A percentile compares a stretch with the other conserved stretches of the same genome.
phyloP scores from a whole-genome alignment of 2,329 filamentous ascomycete species.

The Ophiostoma australiae region DNA sequence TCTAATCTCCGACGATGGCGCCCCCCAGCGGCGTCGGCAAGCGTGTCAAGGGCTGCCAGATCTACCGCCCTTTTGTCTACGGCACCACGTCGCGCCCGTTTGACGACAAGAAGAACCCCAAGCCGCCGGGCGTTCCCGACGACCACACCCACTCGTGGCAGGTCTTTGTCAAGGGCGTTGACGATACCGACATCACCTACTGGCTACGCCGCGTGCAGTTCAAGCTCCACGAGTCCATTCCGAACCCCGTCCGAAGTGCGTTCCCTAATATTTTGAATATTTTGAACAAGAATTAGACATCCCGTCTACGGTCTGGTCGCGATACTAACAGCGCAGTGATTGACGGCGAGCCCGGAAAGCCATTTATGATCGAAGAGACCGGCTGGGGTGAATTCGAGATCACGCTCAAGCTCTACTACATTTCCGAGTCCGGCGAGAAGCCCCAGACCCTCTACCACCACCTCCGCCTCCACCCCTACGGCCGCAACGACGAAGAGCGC shows the following conservation, averaged over 20 bases:
- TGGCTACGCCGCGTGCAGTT: constrained; percentile 98
- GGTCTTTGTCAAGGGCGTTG: constrained; percentile 85
- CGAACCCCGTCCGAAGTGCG: constrained; percentile 76
- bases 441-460: constrained; percentile 94
- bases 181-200: constrained; percentile 85
- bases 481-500: constrained; percentile 70
- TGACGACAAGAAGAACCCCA: constrained; percentile 71
- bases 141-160: constrained; percentile 97
- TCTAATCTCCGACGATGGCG: constrained; percentile 44
- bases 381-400: constrained; percentile 99
- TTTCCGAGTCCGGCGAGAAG: constrained; percentile 82
- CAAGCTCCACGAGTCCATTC: constrained; percentile 95
- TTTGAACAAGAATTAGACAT: too few relatives aligned
- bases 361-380: constrained; percentile 85
- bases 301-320: too few relatives aligned
- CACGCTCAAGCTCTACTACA: constrained; percentile 90
- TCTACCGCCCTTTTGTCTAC: constrained; percentile 64
- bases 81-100: constrained; percentile 76
- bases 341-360: constrained; percentile 61
- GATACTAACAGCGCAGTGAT: constrained; percentile 43
- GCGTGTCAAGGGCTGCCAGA: constrained; percentile 61
- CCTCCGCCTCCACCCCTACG: constrained; percentile 85
- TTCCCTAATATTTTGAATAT: background rate
- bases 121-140: constrained; percentile 68
- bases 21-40: constrained; percentile 55